phyloP scores from a whole-genome alignment of 2,329 filamentous ascomycete species.

The Lecanicillium sp. region DNA sequence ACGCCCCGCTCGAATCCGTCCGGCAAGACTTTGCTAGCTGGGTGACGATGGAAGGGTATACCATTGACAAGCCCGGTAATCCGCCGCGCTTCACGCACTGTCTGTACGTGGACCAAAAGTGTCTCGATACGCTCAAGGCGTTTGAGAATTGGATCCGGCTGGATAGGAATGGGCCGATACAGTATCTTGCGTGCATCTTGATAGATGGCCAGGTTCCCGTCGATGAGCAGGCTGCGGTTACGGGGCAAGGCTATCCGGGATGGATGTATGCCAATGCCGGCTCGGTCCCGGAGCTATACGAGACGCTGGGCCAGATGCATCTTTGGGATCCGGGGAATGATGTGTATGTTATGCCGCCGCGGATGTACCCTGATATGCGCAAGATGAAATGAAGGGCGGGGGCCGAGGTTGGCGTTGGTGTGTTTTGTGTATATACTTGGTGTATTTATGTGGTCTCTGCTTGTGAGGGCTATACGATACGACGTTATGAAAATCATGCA shows the following conservation, averaged over 20 bases:
- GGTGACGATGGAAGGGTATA: neutral
- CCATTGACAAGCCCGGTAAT: conserved; percentile 4
- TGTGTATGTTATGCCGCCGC: conserved; percentile 1
- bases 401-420: no score
- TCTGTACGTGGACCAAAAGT: conserved; percentile 5
- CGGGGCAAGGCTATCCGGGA: conserved; percentile 7
- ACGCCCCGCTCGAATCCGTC: conserved; percentile 1
- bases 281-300: conserved; percentile 8
- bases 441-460: no score
- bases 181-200: conserved; percentile 8
- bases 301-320: conserved; percentile 6
- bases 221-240: neutral
- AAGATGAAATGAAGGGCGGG: no score
- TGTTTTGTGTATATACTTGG: no score
- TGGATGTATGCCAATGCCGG: conserved; percentile 9
- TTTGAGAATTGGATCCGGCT: conserved; percentile 9
- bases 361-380: conserved; percentile 5
- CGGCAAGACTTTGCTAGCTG: conserved; percentile 6
- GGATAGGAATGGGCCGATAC: conserved; percentile 8
- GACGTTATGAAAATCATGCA: no score
- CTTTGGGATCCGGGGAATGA: neutral
- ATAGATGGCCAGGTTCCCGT: conserved; percentile 5
- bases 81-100: conserved; percentile 9
- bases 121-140: conserved; percentile 4
- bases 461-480: no score